Evolutionary conservation across 495 filamentous ascomycete species (phyloP), one percentile per base, ranked within the genome.

Genomic region (Xylaria flabelliformis): DNA sequence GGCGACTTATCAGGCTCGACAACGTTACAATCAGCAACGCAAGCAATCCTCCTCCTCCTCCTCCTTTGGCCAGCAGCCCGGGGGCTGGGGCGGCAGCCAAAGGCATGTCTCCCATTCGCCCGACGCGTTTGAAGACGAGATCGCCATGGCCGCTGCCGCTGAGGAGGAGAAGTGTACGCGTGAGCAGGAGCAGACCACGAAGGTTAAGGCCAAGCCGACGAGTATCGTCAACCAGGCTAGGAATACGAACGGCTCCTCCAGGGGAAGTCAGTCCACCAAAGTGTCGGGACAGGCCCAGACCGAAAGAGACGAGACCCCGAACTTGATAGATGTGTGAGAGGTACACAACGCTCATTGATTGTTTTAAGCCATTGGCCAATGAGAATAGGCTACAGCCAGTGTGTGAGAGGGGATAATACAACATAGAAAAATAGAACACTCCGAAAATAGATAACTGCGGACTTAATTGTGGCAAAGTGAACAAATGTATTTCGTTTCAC

Each of bases 401-500:
- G 51, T 55, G 21, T 7, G 13, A 26, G 21, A 7, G 46, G 15
- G 9, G 29, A 24, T n/a, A 24, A 32, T 10, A n/a, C 5, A 9
- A 29, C 26, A 29, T 29, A 8, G 21, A n/a, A 8, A 26, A 56
- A 6, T 56, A 56, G 53, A 56, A 56, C 32, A 32, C 24, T 26
- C 24, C 6, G 6, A 56, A 29, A 56, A 32, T 21, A 48, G 8
- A 61, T 1, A 8, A 39, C 17, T 19, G 12, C 0, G 8, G 7
- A 61, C 6, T 41, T 19, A 34, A 32, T 46, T 67, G 46, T 42
- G 50, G 44, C 65, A 67, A 42, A 41, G n/a, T 55, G 48, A 67
- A 42, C 6, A 53, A 64, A 26, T 48, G 21, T 48, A 70, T 63
- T 58, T 70, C 21, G 67, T 41, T 64, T 72, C 62, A 59, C 51